A percentile compares a stretch with the other conserved stretches of the same genome.
Conservation (phyloP, 2,329 filamentous ascomycete species). For the Fusarium duplospermum region DNA sequence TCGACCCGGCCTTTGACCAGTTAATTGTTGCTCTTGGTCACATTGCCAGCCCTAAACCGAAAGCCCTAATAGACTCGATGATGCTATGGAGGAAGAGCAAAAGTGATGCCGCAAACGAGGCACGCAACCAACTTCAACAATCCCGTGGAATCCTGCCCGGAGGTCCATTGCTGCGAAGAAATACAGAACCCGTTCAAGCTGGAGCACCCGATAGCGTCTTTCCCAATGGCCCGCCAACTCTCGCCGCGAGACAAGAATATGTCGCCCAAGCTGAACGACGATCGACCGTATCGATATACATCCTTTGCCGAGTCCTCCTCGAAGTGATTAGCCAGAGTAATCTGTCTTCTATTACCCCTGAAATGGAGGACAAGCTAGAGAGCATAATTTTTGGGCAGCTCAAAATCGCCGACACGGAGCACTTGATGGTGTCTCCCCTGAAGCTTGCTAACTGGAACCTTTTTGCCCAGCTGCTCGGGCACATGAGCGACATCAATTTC, state of each 20-base stretch:
- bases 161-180: conserved; percentile 72
- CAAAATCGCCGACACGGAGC: conserved; percentile 86
- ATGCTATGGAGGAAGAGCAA: conserved; percentile 99
- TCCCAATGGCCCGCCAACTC: conserved; percentile 51
- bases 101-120: conserved; percentile 85
- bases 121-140: conserved; percentile 69
- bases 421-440: conserved; percentile 80
- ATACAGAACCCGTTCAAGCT: conserved; percentile 76
- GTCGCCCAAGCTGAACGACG: conserved; percentile 86
- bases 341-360: conserved; percentile 81
- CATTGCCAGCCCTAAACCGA: conserved; percentile 93
- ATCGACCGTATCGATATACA: conserved; percentile 94
- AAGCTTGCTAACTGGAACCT: conserved; percentile 96
- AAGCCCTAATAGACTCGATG: conserved; percentile 93
- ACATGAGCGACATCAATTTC: conserved; percentile 96
- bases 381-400: conserved; percentile 97
- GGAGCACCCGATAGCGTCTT: conserved; percentile 47
- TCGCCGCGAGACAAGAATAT: conserved; percentile 72
- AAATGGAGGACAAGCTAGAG: conserved; percentile 95
- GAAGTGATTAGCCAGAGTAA: conserved; percentile 94
- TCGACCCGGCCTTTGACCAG: conserved; percentile 91
- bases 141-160: conserved; percentile 56
- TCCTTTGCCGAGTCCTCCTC: conserved; percentile 91
- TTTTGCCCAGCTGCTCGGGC: conserved; percentile 91
- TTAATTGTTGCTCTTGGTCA: conserved; percentile 93